Evolutionary conservation across 768 basidiomycete genomes (phyloP), one percentile per base, ranked within the genome.

Genomic region (Sarcomyxa edulis): DNA sequence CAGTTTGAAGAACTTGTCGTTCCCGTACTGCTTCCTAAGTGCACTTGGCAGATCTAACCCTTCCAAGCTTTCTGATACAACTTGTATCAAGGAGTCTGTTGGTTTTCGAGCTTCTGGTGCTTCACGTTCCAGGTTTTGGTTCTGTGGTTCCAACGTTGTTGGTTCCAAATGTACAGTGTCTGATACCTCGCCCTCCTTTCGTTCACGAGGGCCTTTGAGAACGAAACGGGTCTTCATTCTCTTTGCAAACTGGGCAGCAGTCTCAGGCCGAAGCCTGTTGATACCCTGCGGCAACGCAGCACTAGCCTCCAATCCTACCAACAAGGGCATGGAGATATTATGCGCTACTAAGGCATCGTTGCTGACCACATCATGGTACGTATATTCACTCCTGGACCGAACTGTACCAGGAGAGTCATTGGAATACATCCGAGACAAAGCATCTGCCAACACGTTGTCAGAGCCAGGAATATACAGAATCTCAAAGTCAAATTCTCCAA

Each of bases 351-450:
- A 18, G 25, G 25, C 23, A 28, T 45, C 24, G 12, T 31, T n/a
- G 2, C 37, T 33, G 0, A 47, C 43, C 9, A n/a, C 37, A 25
- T 36, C 35, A 38, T 27, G 15, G 12, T 42, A 43, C 2, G 35
- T 47, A 24, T 44, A 49, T 28, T 51, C 48, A 26, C 40, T 45
- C 2, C 21, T 8, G 1, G 50, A 28, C 6, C 48, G 7, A 10
- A 48, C 39, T 0, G 42, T 48, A 1, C 50, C 50, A 6, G 43
- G 30, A 4, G 21, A 16, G 19, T 44, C 37, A 19, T 44, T 40
- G 3, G 47, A 37, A 27, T 50, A 53, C 3, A 54, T 26, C 0
- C 55, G 45, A 0, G 62, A 66, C 7, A 69, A 41, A 0, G 62
- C 52, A 39, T 69, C 62, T 0, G 62, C 54, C 1, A 55, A 39